Percentiles rank a stretch among this genome's conserved stretches.
These are phyloP conservation scores for Aegilops umbellulata DNA, from an alignment of 176 grass and related monocot genomes.

Conservation along the genomic window DNA sequence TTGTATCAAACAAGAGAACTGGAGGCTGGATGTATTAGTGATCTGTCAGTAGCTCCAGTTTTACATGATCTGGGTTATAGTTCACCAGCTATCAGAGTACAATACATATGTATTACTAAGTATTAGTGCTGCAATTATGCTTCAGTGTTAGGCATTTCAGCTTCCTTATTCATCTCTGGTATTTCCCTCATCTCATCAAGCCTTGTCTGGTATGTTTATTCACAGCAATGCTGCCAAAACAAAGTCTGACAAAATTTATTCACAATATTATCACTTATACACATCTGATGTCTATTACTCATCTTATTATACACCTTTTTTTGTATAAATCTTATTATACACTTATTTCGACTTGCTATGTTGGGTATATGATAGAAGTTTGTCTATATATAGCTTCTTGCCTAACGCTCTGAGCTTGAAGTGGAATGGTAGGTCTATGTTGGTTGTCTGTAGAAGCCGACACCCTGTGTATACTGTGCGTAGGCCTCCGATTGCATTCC, in stretches of 20 bases:
- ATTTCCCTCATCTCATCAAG: background rate
- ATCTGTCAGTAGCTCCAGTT: background rate
- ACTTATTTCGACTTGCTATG: background rate
- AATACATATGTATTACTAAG: background rate
- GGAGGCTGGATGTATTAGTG: slow-evolving; percentile 5
- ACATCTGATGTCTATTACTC: slow-evolving; percentile 10
- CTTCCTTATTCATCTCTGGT: background rate
- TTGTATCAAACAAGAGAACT: slow-evolving; percentile 10
- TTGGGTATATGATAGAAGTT: background rate
- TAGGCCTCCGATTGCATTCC: slow-evolving; percentile 88
- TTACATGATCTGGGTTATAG: background rate
- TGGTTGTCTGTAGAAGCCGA: slow-evolving; percentile 58
- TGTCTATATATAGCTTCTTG: background rate
- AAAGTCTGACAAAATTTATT: background rate
- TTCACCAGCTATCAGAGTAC: background rate
- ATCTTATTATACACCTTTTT: background rate
- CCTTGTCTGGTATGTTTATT: slow-evolving; percentile 6
- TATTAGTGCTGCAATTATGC: background rate
- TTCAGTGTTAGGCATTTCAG: background rate
- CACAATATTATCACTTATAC: slow-evolving; percentile 5
- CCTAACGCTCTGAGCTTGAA: background rate
- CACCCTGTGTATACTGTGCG: slow-evolving; percentile 69
- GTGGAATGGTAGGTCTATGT: background rate
- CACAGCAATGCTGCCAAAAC: background rate
- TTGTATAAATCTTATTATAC: background rate